Evolutionary conservation across 2,329 filamentous ascomycete genomes (phyloP), one percentile per base, ranked within the genome.

Genomic region (Neonectria punicea): DNA sequence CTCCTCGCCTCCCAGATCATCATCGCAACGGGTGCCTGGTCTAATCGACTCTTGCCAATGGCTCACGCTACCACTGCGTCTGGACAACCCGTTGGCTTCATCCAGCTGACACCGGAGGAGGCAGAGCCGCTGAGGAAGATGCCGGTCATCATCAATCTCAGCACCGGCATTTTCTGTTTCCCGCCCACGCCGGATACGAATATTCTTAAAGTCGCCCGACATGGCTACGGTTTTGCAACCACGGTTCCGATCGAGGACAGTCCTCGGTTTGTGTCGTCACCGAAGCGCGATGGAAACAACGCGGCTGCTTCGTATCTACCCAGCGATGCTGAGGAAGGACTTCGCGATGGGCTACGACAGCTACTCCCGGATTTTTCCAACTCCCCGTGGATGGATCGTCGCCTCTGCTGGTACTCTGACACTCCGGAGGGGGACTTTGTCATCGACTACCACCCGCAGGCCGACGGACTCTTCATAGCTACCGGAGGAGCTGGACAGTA

Each of bases 1-100:
- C 68, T 92, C 5, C 76, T 76, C 1, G 89, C 89, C 2, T 85
- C n/a, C 87, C 80, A 90, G 8, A 87, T 89, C 10, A 81, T 93
- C 1, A 79, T 93, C 3, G 89, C 91, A 1, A 86, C 90, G 1
- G 91, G 91, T 10, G 90, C 91, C 3, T 93, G 91, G 90, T 89
- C 89, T 14, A 78, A 77, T 14, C 55, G 71, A 2, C 53, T 80
- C 0, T 14, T 93, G 47, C 87, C 91, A 71, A 80, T 92, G 1
- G 82, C 85, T 28, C 89, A 90, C 47, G 84, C 89, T 14, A 86
- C 85, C 25, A 84, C 87, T 58, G 87, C 89, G 0, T 91, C 89
- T 0, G 90, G 89, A 1, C 91, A 93, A 69, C 83, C 86, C 0
- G 78, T 93, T 14, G 88, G 86, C 0, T 93, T 92, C 78, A 83